phyloP scores from a whole-genome alignment of 202 grass and related monocot genomes.

The Elaeis oleifera region DNA sequence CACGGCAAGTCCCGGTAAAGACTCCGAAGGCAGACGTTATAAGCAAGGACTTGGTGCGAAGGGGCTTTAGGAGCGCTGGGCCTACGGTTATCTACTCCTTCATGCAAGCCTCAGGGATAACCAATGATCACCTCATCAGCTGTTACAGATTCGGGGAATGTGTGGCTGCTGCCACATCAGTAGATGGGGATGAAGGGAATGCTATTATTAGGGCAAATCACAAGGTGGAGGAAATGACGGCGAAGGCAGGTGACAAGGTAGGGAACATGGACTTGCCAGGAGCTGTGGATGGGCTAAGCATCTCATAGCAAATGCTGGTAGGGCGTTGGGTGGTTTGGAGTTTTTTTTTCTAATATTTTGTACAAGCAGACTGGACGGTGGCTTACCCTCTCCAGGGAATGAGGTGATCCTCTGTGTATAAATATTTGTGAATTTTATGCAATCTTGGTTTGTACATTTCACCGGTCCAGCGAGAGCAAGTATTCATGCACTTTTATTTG shows the following conservation, averaged over 20 bases:
- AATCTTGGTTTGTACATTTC: no score
- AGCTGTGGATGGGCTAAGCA: constrained; percentile 52
- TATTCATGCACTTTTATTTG: no score
- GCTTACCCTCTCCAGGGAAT: no score
- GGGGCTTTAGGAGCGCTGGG: constrained; percentile 73
- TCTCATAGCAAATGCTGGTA: constrained; percentile 35
- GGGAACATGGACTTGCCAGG: constrained; percentile 29
- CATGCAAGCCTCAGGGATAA: constrained; percentile 87
- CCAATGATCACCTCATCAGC: constrained; percentile 73
- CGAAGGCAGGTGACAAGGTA: constrained; percentile 32
- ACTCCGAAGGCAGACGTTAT: constrained; percentile 78
- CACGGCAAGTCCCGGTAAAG: constrained; percentile 75
- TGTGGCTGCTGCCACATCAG: constrained; percentile 4
- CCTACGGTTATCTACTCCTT: constrained; percentile 83
- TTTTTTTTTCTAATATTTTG: no score
- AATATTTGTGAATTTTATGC: no score
- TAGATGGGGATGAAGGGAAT: constrained; percentile 24
- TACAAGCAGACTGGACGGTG: no score
- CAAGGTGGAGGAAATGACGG: constrained; percentile 26
- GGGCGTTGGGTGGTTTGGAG: no score
- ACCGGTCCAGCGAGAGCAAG: no score
- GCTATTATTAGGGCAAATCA: constrained; percentile 16
- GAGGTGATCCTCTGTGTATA: no score
- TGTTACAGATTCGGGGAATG: constrained; percentile 82
- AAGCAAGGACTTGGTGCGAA: constrained; percentile 88